These are phyloP conservation scores for Trichophaea hybrida DNA, from an alignment of 2,329 filamentous ascomycete genomes.

Conservation along the genomic window DNA sequence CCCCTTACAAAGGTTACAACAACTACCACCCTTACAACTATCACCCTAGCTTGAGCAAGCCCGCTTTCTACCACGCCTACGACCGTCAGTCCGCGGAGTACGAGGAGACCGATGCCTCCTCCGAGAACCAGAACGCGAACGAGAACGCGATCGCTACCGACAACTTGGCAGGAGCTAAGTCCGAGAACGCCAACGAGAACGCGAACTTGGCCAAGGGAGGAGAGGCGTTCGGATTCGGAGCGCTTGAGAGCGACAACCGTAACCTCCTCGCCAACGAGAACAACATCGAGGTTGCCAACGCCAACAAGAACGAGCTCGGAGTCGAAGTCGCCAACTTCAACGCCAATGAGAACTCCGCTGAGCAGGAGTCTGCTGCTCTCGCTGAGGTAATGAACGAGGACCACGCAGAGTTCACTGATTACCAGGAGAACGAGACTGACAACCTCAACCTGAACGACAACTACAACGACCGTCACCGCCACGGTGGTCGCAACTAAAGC, in stretches of 20 bases:
- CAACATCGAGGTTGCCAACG: constrained; percentile 26
- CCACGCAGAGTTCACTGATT: constrained; percentile 21
- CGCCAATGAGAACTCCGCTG: constrained; percentile 23
- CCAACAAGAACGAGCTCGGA: constrained; percentile 25
- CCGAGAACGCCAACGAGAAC: constrained; percentile 26
- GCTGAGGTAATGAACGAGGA: constrained; percentile 23
- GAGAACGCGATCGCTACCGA: constrained; percentile 38
- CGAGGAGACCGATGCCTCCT: constrained; percentile 12
- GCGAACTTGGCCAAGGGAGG: constrained; percentile 24
- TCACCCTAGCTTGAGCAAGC: constrained; percentile 11
- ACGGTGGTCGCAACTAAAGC: background rate
- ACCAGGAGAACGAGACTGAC: constrained; percentile 21
- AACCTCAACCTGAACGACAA: constrained; percentile 23
- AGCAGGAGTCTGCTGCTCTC: constrained; percentile 23
- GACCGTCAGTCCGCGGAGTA: constrained; percentile 20
- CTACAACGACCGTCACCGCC: background rate
- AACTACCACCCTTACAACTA: constrained; percentile 19
- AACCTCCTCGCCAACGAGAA: constrained; percentile 25
- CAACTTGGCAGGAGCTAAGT: constrained; percentile 28
- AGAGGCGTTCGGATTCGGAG: constrained; percentile 23
- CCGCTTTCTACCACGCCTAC: constrained; percentile 16
- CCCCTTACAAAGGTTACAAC: constrained; percentile 14
- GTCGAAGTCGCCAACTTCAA: constrained; percentile 26
- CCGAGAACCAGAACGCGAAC: constrained; percentile 15
- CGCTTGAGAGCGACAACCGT: constrained; percentile 21